phyloP scores from a whole-genome alignment of 352 stramenopile species.

The Halophytophthora polymorphica region DNA sequence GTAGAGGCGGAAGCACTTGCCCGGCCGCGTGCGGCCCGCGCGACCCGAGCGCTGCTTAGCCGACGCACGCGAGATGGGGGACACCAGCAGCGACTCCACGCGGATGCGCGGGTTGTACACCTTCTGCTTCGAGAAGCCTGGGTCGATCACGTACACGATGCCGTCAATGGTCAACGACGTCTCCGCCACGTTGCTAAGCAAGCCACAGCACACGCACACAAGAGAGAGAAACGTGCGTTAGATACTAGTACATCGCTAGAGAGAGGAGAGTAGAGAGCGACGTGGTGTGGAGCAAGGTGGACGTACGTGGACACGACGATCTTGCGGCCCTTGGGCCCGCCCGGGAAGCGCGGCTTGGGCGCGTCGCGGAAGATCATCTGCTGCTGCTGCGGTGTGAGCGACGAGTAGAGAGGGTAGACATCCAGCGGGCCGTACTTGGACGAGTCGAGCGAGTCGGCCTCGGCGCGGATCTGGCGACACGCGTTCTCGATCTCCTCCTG shows the following conservation, averaged over 20 bases:
- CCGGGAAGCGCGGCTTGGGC: conserved; percentile 84
- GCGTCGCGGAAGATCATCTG: conserved; percentile 99
- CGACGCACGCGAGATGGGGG: conserved; percentile 95
- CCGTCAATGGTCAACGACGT: conserved; percentile 99
- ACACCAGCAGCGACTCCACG: conserved; percentile 98
- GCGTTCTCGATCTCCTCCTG: conserved; percentile 99
- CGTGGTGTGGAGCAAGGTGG: too few relatives aligned
- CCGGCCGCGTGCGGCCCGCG: conserved; percentile 88
- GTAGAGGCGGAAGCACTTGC: conserved; percentile 97
- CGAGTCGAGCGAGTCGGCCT: conserved; percentile 87
- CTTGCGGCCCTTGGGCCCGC: conserved; percentile 89
- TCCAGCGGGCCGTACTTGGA: conserved; percentile 94
- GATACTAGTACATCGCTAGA: too few relatives aligned
- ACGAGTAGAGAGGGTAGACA: conserved; percentile 96
- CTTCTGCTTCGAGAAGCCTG: conserved; percentile 99
- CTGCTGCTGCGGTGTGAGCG: conserved; percentile 97
- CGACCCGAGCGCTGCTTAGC: conserved; percentile 92
- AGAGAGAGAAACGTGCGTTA: too few relatives aligned
- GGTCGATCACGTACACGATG: conserved; percentile 99
- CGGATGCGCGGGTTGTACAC: conserved; percentile 99
- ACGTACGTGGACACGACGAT: conserved; percentile 94
- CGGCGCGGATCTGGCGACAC: conserved; percentile 89
- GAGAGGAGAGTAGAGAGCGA: too few relatives aligned
- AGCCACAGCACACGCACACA: too few relatives aligned
- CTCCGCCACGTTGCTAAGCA: conserved; percentile 94